These are phyloP conservation scores for Aspergillus avenaceus DNA, from an alignment of 495 filamentous ascomycete genomes.

Conservation along the genomic window DNA sequence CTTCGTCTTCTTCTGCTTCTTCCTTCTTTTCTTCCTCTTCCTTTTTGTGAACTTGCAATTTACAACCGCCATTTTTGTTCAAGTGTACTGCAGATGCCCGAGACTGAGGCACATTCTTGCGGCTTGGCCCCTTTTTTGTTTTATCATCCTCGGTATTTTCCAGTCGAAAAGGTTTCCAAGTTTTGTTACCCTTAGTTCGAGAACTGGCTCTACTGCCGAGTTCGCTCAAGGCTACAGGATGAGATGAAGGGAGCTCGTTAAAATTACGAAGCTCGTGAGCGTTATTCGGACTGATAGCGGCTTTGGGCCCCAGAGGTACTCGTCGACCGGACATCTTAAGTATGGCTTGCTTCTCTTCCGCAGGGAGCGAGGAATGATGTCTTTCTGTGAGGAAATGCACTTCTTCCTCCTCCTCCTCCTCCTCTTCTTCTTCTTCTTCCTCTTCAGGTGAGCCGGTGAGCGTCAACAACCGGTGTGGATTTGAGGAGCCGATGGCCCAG, in stretches of 20 bases:
- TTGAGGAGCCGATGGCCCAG: too few species aligned
- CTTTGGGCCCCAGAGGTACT: neutral
- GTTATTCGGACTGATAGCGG: neutral
- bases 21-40: neutral
- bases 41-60: neutral
- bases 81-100: slow-evolving; percentile 7
- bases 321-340: too few species aligned
- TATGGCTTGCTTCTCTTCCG: too few species aligned
- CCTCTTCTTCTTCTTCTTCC: too few species aligned
- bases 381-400: too few species aligned
- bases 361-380: too few species aligned
- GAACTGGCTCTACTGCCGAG: slow-evolving; percentile 11
- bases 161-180: slow-evolving; percentile 6
- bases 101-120: slow-evolving; percentile 5
- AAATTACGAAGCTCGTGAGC: slow-evolving; percentile 16
- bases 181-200: slow-evolving; percentile 13
- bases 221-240: slow-evolving; percentile 19
- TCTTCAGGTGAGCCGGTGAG: too few species aligned
- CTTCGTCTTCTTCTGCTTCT: neutral
- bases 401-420: too few species aligned
- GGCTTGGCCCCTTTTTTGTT: neutral
- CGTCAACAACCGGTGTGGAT: too few species aligned
- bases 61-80: neutral
- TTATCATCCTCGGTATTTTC: neutral
- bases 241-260: slow-evolving; percentile 20